These are phyloP conservation scores for Macadamia tetraphylla DNA, from an alignment of 164 flowering plant genomes.

Conservation along the genomic window DNA sequence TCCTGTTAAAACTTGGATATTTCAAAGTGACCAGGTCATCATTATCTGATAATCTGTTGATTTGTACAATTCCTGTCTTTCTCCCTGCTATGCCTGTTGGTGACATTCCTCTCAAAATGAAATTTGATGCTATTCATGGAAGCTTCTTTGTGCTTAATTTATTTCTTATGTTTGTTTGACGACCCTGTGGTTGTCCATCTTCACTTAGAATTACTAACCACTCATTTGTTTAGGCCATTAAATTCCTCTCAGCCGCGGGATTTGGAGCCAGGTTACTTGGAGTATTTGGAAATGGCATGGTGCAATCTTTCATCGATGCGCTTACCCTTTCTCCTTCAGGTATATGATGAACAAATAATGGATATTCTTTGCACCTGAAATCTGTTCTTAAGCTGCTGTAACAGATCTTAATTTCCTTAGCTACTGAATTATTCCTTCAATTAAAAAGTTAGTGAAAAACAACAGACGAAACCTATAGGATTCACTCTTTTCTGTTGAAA, in stretches of 20 bases:
- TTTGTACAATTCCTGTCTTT: too few species aligned
- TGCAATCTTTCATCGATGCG: conserved; percentile 90
- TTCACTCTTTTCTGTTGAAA: too few species aligned
- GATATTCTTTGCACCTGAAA: neutral
- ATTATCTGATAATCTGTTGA: too few species aligned
- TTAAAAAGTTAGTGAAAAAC: too few species aligned
- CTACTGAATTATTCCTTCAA: too few species aligned
- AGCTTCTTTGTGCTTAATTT: neutral
- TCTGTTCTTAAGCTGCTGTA: neutral
- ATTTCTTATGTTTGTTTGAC: neutral
- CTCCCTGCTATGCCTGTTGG: too few species aligned
- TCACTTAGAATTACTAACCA: conserved; percentile 6
- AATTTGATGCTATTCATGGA: too few species aligned
- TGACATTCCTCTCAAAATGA: too few species aligned
- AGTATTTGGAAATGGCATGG: conserved; percentile 97
- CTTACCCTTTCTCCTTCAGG: conserved; percentile 79
- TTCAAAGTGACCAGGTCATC: neutral
- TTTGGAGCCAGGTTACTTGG: conserved; percentile 97
- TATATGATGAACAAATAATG: conserved; percentile 14
- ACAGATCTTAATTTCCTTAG: neutral
- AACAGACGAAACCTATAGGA: too few species aligned
- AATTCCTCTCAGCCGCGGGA: conserved; percentile 93
- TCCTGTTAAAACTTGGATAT: neutral
- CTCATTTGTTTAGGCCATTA: conserved; percentile 57
- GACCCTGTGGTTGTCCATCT: neutral